phyloP scores from a whole-genome alignment of 148 eudicot genomes.

The Arbutus unedo region DNA sequence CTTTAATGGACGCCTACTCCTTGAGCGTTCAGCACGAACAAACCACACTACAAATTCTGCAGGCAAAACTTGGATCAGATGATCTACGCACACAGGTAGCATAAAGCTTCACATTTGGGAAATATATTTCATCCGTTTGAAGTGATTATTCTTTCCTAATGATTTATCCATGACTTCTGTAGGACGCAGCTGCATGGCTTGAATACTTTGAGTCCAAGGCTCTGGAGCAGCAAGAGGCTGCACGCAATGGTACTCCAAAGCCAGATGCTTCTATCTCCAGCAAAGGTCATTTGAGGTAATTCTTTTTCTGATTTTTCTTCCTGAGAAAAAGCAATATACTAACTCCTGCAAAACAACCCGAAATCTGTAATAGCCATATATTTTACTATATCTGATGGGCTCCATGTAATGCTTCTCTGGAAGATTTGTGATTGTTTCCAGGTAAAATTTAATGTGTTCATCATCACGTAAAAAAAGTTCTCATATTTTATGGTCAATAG shows the following conservation, averaged over 20 bases:
- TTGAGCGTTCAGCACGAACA: slow-evolving; percentile 99
- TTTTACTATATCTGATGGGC: no score
- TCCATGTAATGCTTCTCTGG: no score
- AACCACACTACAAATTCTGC: slow-evolving; percentile 92
- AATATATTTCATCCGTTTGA: not conserved
- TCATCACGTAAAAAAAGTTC: not conserved
- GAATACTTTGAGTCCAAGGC: slow-evolving; percentile 99
- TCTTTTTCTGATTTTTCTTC: no score
- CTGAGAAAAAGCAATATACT: no score
- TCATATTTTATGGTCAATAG: not conserved
- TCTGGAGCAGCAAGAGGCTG: slow-evolving; percentile 99
- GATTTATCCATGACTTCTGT: not conserved
- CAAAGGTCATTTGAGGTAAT: slow-evolving; percentile 95
- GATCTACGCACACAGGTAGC: slow-evolving; percentile 98
- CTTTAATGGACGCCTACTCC: slow-evolving; percentile 99
- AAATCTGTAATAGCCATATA: no score
- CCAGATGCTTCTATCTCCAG: slow-evolving; percentile 99
- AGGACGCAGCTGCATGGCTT: slow-evolving; percentile 99
- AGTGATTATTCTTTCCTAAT: slow-evolving; percentile 8
- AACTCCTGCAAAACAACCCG: no score
- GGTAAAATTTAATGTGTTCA: not conserved
- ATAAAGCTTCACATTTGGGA: slow-evolving; percentile 1
- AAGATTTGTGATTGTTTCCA: not conserved
- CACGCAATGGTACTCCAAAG: slow-evolving; percentile 88
- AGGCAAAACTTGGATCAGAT: slow-evolving; percentile 97